Conservation (phyloP, 2,329 filamentous ascomycete genomes). For the Diaporthe longicolla region DNA sequence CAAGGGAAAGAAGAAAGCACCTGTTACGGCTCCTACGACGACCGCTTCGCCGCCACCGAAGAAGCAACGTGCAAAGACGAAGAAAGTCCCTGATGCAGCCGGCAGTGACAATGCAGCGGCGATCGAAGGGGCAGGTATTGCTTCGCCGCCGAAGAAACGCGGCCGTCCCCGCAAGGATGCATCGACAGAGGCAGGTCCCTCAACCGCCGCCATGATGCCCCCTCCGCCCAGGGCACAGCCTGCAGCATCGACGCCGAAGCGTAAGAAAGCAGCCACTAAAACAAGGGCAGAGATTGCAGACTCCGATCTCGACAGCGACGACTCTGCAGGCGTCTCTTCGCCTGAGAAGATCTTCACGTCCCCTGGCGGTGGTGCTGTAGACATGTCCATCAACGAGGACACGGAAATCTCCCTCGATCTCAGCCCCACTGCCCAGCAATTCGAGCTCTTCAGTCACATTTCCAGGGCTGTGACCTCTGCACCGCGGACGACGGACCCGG, state of each 20-base stretch:
- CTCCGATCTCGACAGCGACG: slow-evolving; percentile 59
- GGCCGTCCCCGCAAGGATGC: slow-evolving; percentile 59
- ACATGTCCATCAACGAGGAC: slow-evolving; percentile 62
- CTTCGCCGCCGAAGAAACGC: slow-evolving; percentile 54
- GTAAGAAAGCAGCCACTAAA: slow-evolving; percentile 45
- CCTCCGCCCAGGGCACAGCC: slow-evolving; percentile 45
- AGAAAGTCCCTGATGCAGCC: slow-evolving; percentile 48
- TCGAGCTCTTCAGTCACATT: slow-evolving; percentile 65
- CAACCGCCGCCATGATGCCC: background rate
- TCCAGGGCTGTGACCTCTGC: slow-evolving; percentile 67
- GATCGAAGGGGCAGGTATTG: slow-evolving; percentile 47
- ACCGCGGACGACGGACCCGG: slow-evolving; percentile 63
- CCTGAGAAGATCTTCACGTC: slow-evolving; percentile 60
- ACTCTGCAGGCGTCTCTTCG: slow-evolving; percentile 50
- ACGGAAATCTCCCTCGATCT: slow-evolving; percentile 58
- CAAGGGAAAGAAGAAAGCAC: slow-evolving; percentile 42
- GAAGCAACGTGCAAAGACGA: slow-evolving; percentile 52
- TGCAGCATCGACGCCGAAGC: slow-evolving; percentile 48
- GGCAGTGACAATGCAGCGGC: slow-evolving; percentile 53
- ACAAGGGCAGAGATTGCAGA: slow-evolving; percentile 65
- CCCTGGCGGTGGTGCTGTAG: slow-evolving; percentile 52
- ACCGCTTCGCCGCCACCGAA: slow-evolving; percentile 31
- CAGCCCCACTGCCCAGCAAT: slow-evolving; percentile 59
- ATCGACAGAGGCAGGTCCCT: slow-evolving; percentile 13
- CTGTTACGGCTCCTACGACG: background rate